phyloP scores from a whole-genome alignment of 2,329 filamentous ascomycete species.

The Geoglossum cookeanum region DNA sequence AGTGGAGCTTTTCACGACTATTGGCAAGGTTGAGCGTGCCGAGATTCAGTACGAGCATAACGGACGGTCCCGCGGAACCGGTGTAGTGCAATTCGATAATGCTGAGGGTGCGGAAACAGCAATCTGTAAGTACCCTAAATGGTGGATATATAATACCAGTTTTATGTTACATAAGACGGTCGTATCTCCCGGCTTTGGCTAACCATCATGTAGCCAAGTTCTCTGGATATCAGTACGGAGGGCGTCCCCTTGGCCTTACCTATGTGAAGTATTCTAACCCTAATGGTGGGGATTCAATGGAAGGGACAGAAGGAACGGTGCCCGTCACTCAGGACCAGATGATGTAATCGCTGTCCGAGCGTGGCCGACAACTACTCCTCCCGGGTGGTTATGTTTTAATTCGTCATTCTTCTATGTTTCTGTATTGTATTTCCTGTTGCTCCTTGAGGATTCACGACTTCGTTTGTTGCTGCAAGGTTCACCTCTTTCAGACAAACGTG shows the following conservation, averaged over 20 bases:
- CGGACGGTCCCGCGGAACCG: conserved; percentile 81
- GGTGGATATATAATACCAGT: neutral
- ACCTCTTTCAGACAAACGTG: neutral
- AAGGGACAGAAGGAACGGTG: conserved; percentile 48
- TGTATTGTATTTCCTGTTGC: conserved; percentile 2
- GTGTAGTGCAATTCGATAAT: conserved; percentile 85
- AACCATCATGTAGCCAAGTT: conserved; percentile 51
- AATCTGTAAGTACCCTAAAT: conserved; percentile 36
- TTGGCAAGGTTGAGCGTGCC: conserved; percentile 94
- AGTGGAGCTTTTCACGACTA: conserved; percentile 90
- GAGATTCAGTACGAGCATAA: conserved; percentile 98
- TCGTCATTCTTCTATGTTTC: neutral
- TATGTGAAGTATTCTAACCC: conserved; percentile 83
- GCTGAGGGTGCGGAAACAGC: conserved; percentile 75
- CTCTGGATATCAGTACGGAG: conserved; percentile 92
- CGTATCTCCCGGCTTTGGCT: conserved; percentile 8
- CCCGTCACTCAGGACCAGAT: conserved; percentile 94
- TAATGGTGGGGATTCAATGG: conserved; percentile 54
- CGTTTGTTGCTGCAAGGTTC: neutral
- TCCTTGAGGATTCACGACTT: neutral
- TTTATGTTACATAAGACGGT: neutral
- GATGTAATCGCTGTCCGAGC: conserved; percentile 40
- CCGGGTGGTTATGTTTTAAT: neutral
- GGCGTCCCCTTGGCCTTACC: conserved; percentile 77
- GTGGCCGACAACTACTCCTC: neutral